Evolutionary conservation across 83 land plant genomes (phyloP).

Genomic region (Picea abies): DNA sequence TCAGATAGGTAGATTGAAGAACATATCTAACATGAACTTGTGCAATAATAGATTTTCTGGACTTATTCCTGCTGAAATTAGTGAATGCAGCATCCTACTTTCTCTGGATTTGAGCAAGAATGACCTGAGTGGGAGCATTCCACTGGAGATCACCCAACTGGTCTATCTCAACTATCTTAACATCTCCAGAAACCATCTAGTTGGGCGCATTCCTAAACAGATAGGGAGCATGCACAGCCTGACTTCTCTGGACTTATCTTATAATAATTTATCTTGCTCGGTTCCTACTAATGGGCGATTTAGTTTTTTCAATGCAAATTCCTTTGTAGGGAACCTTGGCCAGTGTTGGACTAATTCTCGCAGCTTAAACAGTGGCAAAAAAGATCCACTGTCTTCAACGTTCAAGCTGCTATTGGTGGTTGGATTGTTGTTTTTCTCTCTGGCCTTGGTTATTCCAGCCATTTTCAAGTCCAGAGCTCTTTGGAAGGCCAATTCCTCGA

Average conservation of each 20-base stretch:
- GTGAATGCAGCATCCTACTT: background rate
- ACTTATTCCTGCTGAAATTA: slow-evolving; percentile 22
- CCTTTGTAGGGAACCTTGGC: slow-evolving; percentile 50
- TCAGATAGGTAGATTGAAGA: slow-evolving; percentile 33
- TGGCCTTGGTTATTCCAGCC: slow-evolving; percentile 55
- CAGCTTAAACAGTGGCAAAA: slow-evolving; percentile 15
- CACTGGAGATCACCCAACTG: slow-evolving; percentile 45
- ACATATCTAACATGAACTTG: slow-evolving; percentile 41
- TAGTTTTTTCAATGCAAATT: slow-evolving; percentile 59
- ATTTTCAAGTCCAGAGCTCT: slow-evolving; percentile 41
- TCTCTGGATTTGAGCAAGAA: slow-evolving; percentile 67
- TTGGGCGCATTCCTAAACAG: slow-evolving; percentile 53
- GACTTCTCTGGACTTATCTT: slow-evolving; percentile 69
- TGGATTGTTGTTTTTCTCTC: slow-evolving; percentile 49
- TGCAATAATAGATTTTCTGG: slow-evolving; percentile 61
- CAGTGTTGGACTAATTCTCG: slow-evolving; percentile 60
- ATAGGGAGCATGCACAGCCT: slow-evolving; percentile 64
- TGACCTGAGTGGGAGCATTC: slow-evolving; percentile 62
- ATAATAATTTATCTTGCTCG: slow-evolving; percentile 66
- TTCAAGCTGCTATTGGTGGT: slow-evolving; percentile 62
- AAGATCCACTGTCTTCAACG: slow-evolving; percentile 2
- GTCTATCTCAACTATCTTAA: slow-evolving; percentile 66
- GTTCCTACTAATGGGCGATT: slow-evolving; percentile 53
- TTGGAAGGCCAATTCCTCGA: slow-evolving; percentile 23
- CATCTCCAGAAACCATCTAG: slow-evolving; percentile 64